phyloP scores from a whole-genome alignment of 2,329 filamentous ascomycete genomes.

The Xylaria sp. region DNA sequence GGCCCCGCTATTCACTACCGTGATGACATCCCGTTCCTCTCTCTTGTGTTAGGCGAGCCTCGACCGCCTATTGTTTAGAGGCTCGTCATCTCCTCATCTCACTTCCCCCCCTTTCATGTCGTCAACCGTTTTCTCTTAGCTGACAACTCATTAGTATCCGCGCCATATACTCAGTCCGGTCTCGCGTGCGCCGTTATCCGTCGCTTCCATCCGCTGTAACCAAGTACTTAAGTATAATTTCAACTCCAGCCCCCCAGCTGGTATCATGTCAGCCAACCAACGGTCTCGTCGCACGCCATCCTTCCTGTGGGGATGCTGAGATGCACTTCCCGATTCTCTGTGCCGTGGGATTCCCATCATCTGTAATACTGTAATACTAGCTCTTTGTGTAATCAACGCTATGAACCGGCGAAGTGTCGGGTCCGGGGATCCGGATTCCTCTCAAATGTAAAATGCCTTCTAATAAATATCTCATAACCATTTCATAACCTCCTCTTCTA shows the following conservation, averaged over 20 bases:
- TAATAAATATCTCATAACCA: constrained; percentile 31
- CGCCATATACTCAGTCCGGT: background rate
- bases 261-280: constrained; percentile 2
- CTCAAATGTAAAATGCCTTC: constrained; percentile 12
- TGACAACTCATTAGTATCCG: background rate
- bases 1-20: constrained; percentile 47
- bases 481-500: constrained; percentile 11
- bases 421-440: constrained; percentile 2
- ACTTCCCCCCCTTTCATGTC: constrained; percentile 3
- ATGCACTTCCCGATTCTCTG: constrained; percentile 43
- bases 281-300: constrained; percentile 4
- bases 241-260: background rate
- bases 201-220: background rate
- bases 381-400: constrained; percentile 16
- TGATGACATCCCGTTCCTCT: constrained; percentile 43
- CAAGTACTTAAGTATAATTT: background rate
- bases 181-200: background rate
- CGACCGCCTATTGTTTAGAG: constrained; percentile 5
- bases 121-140: background rate
- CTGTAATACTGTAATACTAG: background rate
- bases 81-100: constrained; percentile 11
- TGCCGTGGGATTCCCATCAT: constrained; percentile 40
- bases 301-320: constrained; percentile 29
- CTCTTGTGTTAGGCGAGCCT: background rate
- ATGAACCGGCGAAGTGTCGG: constrained; percentile 6